Percentiles rank a stretch among this genome's conserved stretches.
These are phyloP conservation scores for Saccharomycopsis fodiens DNA, from an alignment of 805 yeast genomes.

Conservation along the genomic window DNA sequence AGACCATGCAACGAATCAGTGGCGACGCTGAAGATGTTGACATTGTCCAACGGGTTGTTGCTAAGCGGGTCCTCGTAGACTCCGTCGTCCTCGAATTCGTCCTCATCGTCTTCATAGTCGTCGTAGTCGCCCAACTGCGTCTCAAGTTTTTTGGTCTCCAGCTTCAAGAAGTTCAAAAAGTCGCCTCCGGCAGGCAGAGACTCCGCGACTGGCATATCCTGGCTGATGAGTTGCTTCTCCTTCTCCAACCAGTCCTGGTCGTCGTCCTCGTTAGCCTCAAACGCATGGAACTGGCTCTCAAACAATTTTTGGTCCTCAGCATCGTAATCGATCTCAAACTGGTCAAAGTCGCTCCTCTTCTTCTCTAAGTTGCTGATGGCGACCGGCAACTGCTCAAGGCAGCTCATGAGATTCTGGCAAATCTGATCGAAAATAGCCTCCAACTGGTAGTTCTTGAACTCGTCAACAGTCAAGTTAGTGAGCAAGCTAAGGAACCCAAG, in stretches of 20 bases:
- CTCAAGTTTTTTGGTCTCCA: constrained; percentile 6
- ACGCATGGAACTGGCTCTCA: constrained; percentile 26
- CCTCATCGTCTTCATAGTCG: constrained; percentile 33
- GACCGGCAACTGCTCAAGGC: constrained; percentile 56
- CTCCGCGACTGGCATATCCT: neutral
- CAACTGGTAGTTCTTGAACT: constrained; percentile 29
- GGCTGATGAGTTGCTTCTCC: constrained; percentile 7
- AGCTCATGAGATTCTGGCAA: constrained; percentile 41
- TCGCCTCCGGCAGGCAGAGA: constrained; percentile 3
- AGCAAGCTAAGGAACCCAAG: constrained; percentile 56
- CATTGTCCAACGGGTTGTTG: constrained; percentile 68
- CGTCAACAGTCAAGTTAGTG: constrained; percentile 25
- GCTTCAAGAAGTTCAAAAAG: constrained; percentile 7
- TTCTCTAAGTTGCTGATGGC: constrained; percentile 64
- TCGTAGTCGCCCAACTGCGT: constrained; percentile 24
- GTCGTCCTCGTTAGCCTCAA: constrained; percentile 26
- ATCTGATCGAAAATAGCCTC: constrained; percentile 37
- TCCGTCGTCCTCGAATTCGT: constrained; percentile 46
- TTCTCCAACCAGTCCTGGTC: constrained; percentile 18
- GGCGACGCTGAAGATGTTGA: constrained; percentile 66
- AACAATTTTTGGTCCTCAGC: constrained; percentile 25
- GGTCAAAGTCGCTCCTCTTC: constrained; percentile 47
- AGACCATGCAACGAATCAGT: constrained; percentile 44
- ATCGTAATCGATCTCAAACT: constrained; percentile 26
- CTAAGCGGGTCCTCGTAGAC: constrained; percentile 76